A percentile compares a stretch with the other conserved stretches of the same genome.
phyloP scores from a whole-genome alignment of 2,329 filamentous ascomycete species.

The Pseudogymnoascus sp. region DNA sequence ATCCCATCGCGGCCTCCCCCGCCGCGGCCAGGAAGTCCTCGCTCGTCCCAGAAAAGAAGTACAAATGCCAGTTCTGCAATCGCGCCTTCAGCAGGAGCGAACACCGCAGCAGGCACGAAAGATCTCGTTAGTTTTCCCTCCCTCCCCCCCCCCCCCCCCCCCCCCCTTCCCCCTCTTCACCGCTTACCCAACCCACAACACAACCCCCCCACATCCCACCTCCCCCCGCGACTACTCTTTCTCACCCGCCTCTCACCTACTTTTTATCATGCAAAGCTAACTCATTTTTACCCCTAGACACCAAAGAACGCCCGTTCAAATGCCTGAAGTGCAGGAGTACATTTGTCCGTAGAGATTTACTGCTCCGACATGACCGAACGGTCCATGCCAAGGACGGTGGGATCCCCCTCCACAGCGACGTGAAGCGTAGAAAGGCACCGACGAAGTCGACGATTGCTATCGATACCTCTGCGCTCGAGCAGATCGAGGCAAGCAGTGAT shows the following conservation, averaged over 20 bases:
- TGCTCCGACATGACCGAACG: constrained; percentile 93
- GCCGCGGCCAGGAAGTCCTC: constrained; percentile 67
- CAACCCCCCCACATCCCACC: constrained; percentile 14
- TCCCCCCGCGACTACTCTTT: constrained; percentile 19
- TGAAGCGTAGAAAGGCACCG: constrained; percentile 71
- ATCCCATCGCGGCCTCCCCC: constrained; percentile 55
- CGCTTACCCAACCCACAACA: no score
- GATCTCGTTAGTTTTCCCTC: constrained; percentile 73
- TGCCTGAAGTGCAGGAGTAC: constrained; percentile 97
- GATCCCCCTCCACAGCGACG: constrained; percentile 85
- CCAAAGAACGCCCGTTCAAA: constrained; percentile 97
- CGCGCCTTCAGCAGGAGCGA: constrained; percentile 96
- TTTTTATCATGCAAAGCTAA: constrained; percentile 14
- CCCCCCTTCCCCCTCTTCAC: constrained; percentile 11
- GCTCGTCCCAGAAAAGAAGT: constrained; percentile 86
- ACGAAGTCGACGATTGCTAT: constrained; percentile 72
- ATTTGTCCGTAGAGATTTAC: constrained; percentile 92
- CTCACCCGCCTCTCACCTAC: constrained; percentile 8
- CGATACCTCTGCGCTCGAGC: constrained; percentile 79
- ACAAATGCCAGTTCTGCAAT: constrained; percentile 99
- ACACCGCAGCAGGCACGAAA: constrained; percentile 91
- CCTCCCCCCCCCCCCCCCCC: background rate
- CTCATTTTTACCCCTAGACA: constrained; percentile 51
- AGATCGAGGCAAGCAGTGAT: constrained; percentile 85
- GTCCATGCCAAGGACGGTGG: constrained; percentile 98